phyloP scores from a whole-genome alignment of 345 rosid genomes.

The Euphorbia pulcherrima region DNA sequence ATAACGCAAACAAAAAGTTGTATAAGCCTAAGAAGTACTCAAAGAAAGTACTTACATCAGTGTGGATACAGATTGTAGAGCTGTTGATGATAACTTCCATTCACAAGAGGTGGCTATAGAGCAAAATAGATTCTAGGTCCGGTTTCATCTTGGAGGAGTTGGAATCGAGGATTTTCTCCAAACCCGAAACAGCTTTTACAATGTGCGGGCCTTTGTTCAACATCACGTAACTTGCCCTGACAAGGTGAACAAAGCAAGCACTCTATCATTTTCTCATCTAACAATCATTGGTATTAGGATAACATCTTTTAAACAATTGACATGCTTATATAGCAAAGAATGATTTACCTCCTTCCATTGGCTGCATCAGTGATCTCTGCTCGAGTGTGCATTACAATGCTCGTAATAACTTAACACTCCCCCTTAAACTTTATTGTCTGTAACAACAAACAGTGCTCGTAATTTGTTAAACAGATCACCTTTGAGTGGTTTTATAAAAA shows the following conservation, averaged over 20 bases:
- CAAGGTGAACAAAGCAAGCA: background rate
- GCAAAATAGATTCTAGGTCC: constrained; percentile 28
- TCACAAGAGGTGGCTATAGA: constrained; percentile 23
- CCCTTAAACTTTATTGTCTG: too few relatives aligned
- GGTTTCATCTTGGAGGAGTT: constrained; percentile 30
- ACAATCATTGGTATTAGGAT: background rate
- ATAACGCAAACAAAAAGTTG: too few relatives aligned
- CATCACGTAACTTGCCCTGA: constrained; percentile 60
- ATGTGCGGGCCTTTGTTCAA: constrained; percentile 63
- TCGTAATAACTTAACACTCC: too few relatives aligned
- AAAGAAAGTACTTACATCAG: background rate
- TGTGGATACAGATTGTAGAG: background rate
- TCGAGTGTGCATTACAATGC: constrained; percentile 61
- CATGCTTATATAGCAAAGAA: too few relatives aligned
- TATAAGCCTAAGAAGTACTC: too few relatives aligned
- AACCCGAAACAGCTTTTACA: constrained; percentile 49
- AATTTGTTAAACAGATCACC: too few relatives aligned
- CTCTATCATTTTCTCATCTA: constrained; percentile 1
- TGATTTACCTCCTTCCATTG: constrained; percentile 47
- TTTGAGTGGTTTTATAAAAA: too few relatives aligned
- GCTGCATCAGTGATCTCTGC: constrained; percentile 76
- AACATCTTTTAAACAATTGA: too few relatives aligned
- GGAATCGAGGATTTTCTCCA: constrained; percentile 43
- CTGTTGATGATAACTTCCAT: background rate
- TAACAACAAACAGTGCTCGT: too few relatives aligned